A percentile compares a stretch with the other conserved stretches of the same genome.
phyloP scores from a whole-genome alignment of 495 filamentous ascomycete genomes.

The Penicillium parvum region DNA sequence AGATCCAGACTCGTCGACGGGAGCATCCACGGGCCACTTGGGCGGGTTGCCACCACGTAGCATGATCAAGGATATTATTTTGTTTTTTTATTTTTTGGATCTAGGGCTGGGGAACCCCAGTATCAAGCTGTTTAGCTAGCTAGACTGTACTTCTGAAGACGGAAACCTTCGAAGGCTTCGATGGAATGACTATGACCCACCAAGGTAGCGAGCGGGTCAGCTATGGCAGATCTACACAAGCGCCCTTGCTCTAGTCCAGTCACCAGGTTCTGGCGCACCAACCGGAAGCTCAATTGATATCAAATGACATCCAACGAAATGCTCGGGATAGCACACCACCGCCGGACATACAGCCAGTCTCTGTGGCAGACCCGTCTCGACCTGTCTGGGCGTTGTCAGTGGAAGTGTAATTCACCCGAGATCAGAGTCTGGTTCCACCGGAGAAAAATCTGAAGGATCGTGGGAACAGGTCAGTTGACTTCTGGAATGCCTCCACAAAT shows the following conservation, averaged over 20 bases:
- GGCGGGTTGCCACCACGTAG: conserved; percentile 21
- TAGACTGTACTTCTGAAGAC: conserved; percentile 17
- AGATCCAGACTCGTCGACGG: conserved; percentile 22
- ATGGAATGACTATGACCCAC: conserved; percentile 32
- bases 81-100: too few relatives aligned
- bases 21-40: conserved; percentile 25
- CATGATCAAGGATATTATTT: too few relatives aligned
- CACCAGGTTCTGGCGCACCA: too few relatives aligned
- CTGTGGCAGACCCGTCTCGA: too few relatives aligned
- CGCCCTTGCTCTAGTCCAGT: conserved; percentile 1
- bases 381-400: too few relatives aligned
- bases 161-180: conserved; percentile 25
- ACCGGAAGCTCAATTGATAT: too few relatives aligned
- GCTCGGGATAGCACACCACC: neutral
- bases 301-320: too few relatives aligned
- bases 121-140: too few relatives aligned
- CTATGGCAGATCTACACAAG: conserved; percentile 20
- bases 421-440: conserved; percentile 2
- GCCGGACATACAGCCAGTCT: too few relatives aligned
- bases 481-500: neutral
- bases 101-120: too few relatives aligned
- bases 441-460: conserved; percentile 7
- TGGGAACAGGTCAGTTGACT: conserved; percentile 8
- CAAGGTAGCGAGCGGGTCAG: conserved; percentile 15
- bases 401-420: too few relatives aligned